phyloP scores from a whole-genome alignment of 2,329 filamentous ascomycete genomes.

The Colletotrichum destructivum region DNA sequence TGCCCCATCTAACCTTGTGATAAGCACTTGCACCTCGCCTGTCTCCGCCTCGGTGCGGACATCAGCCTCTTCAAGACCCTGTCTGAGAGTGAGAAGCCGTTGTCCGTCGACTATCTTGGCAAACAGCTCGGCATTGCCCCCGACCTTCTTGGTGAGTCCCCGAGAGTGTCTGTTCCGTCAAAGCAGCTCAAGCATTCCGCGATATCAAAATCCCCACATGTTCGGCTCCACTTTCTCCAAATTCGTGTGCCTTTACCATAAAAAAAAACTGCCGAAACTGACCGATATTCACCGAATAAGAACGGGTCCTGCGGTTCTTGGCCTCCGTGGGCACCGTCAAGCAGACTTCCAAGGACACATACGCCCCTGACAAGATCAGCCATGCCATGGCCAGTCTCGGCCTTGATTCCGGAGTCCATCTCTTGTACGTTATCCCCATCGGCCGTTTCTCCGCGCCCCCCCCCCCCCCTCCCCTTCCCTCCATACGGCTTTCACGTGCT shows the following conservation, averaged over 20 bases:
- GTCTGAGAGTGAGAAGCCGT: neutral
- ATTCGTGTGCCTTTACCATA: too few relatives aligned
- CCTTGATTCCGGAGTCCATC: neutral
- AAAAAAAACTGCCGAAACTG: neutral
- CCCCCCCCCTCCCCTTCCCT: neutral
- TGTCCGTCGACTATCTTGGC: neutral
- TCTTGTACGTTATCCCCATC: neutral
- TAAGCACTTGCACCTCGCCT: neutral
- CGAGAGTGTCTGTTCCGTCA: neutral
- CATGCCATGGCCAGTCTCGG: neutral
- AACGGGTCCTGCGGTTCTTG: neutral
- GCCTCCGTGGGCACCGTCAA: neutral
- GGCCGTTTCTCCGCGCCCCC: neutral
- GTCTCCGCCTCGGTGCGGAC: neutral
- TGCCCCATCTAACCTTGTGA: neutral
- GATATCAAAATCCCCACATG: neutral
- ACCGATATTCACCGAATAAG: neutral
- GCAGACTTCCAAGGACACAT: neutral
- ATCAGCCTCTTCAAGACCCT: neutral
- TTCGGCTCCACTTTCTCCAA: too few relatives aligned
- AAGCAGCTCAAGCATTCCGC: neutral
- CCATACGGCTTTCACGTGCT: too few relatives aligned
- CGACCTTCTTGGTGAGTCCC: neutral
- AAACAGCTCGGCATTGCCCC: neutral
- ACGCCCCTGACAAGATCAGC: neutral